These are phyloP conservation scores for Phymatotrichopsis omnivora DNA, from an alignment of 2,329 filamentous ascomycete species.

Conservation along the genomic window DNA sequence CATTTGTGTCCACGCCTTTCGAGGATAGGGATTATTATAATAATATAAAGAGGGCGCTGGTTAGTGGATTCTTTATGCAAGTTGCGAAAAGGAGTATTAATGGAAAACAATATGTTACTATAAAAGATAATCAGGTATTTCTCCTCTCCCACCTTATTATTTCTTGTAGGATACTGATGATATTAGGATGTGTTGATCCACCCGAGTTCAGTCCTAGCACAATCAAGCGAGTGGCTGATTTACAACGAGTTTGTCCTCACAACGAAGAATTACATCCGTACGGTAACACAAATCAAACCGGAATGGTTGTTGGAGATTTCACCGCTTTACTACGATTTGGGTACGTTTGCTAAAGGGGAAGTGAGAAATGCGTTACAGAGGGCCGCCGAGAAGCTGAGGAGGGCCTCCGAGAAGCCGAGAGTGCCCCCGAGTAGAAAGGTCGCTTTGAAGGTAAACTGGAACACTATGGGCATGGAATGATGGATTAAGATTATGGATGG, in stretches of 20 bases:
- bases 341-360: slow-evolving; percentile 72
- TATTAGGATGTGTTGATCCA: slow-evolving; percentile 66
- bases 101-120: slow-evolving; percentile 84
- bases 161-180: neutral
- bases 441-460: no score
- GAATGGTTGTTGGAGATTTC: slow-evolving; percentile 98
- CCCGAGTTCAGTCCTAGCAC: slow-evolving; percentile 77
- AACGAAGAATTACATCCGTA: slow-evolving; percentile 95
- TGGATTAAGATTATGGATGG: no score
- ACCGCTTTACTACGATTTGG: slow-evolving; percentile 80
- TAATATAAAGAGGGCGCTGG: slow-evolving; percentile 86
- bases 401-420: no score
- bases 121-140: slow-evolving; percentile 76
- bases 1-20: slow-evolving; percentile 80
- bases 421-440: slow-evolving; percentile 42
- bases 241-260: slow-evolving; percentile 99
- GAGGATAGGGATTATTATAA: slow-evolving; percentile 96
- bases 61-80: slow-evolving; percentile 98
- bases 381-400: slow-evolving; percentile 50
- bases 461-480: no score
- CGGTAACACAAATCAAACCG: slow-evolving; percentile 79
- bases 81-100: slow-evolving; percentile 85
- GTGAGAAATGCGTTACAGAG: slow-evolving; percentile 57
- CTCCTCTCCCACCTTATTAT: neutral
- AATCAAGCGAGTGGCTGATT: slow-evolving; percentile 90